These are phyloP conservation scores for Hypoxylon lienhwacheense DNA, from an alignment of 495 filamentous ascomycete genomes.

Conservation along the genomic window DNA sequence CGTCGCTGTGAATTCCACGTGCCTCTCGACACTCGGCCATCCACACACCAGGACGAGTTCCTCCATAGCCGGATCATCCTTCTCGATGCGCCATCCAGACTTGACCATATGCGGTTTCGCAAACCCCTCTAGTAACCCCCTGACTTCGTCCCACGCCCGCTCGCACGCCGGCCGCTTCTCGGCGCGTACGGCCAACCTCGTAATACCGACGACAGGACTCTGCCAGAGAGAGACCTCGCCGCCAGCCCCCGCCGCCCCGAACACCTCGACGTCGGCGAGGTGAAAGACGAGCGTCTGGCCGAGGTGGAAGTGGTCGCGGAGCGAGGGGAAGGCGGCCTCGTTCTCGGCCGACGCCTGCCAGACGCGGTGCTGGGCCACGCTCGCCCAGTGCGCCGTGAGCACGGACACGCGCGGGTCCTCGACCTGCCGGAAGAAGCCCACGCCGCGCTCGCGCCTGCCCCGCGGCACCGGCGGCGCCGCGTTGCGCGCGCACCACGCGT, in stretches of 20 bases:
- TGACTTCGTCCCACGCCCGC: conserved; percentile 45
- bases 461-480: conserved; percentile 34
- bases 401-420: conserved; percentile 53
- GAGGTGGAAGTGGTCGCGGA: conserved; percentile 34
- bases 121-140: conserved; percentile 45
- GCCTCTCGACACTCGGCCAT: conserved; percentile 52
- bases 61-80: conserved; percentile 43
- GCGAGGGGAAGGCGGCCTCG: conserved; percentile 19
- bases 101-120: conserved; percentile 43
- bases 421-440: conserved; percentile 47
- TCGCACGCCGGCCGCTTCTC: conserved; percentile 48
- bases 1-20: conserved; percentile 46
- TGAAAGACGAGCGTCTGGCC: conserved; percentile 45
- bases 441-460: conserved; percentile 28
- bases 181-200: conserved; percentile 46
- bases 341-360: conserved; percentile 51
- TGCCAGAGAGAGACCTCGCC: conserved; percentile 37
- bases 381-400: conserved; percentile 56
- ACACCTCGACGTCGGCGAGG: conserved; percentile 47
- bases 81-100: conserved; percentile 55
- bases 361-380: conserved; percentile 48
- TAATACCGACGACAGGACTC: conserved; percentile 50
- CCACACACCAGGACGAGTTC: conserved; percentile 58
- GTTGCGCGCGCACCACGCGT: conserved; percentile 43
- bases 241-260: conserved; percentile 31